A percentile compares a stretch with the other conserved stretches of the same genome.
These are phyloP conservation scores for Helenozyma baotianmanensis DNA, from an alignment of 805 yeast species.

Conservation along the genomic window DNA sequence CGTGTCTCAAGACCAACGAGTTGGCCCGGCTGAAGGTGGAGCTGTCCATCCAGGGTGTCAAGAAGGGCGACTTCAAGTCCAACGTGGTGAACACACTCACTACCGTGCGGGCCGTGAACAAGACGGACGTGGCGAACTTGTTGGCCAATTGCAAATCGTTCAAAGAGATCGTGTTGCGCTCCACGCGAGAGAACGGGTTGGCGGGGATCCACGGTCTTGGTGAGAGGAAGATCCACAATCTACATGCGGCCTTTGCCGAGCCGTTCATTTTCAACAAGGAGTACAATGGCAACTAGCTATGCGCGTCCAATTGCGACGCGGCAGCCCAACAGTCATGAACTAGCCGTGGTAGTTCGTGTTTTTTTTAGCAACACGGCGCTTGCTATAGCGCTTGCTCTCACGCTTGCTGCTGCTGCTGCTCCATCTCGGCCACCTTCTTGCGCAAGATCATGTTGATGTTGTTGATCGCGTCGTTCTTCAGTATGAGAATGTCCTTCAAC, in stretches of 20 bases:
- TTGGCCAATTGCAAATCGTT: constrained; percentile 46
- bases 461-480: constrained; percentile 62
- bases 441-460: constrained; percentile 57
- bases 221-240: constrained; percentile 37
- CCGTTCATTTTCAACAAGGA: constrained; percentile 47
- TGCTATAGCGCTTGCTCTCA: too few relatives aligned
- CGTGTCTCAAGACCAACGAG: constrained; percentile 34
- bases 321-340: too few relatives aligned
- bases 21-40: constrained; percentile 25
- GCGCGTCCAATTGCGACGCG: too few relatives aligned
- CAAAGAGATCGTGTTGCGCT: constrained; percentile 32
- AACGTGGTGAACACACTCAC: constrained; percentile 44
- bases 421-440: constrained; percentile 46
- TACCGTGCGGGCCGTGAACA: constrained; percentile 43
- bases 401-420: constrained; percentile 13
- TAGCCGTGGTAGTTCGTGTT: too few relatives aligned
- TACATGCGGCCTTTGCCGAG: constrained; percentile 40
- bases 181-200: constrained; percentile 20
- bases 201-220: constrained; percentile 48
- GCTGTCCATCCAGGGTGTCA: constrained; percentile 41
- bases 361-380: too few relatives aligned
- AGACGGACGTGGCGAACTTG: constrained; percentile 50
- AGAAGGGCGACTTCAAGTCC: constrained; percentile 41
- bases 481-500: constrained; percentile 68
- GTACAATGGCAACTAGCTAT: constrained; percentile 14